Evolutionary conservation across 768 basidiomycete genomes (phyloP), one percentile per base, ranked within the genome.

Genomic region (Boletus subparvulus): DNA sequence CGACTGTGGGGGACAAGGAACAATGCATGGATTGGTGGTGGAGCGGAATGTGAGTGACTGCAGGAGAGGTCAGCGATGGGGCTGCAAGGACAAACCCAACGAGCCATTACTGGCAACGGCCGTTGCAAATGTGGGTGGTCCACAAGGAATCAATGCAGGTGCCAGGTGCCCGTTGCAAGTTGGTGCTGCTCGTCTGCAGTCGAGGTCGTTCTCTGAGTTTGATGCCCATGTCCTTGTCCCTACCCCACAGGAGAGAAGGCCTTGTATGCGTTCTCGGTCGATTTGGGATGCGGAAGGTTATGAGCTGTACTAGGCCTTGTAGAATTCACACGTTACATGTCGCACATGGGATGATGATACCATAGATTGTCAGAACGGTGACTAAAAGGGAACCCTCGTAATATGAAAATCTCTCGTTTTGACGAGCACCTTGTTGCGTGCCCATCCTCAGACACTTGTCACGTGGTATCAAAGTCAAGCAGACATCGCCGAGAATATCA

Each of bases 141-240:
- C 24, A 10, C 50, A 41, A 10, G 60, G 50, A 6, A n/a, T 21
- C 2, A 47, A 44, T 40, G 41, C 24, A 40, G 33, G 37, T 16
- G 21, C 21, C 21, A 21, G 21, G 21, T 21, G 21, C 21, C 45
- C 58, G 37, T 41, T 41, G 12, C 78, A 79, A 52, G 75, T 74
- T 9, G 75, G 77, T 7, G 76, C 76, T 4, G 62, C 74, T 10
- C 73, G 90, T 7, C 82, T 79, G 14, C 72, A 83, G 6, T 91
- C 90, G 6, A 70, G 89, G 48, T 90, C 88, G 21, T 92, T 92
- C 65, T 91, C 89, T 10, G 86, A 83, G 4, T 86, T 90, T 69
- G 80, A 83, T 50, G 74, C 77, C 6, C 62, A 69, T 6, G 52
- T 51, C 1, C 45, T 48, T 47, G 19, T 11, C 7, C 33, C 49